Base-by-base conservation (phyloP, 2,329 filamentous ascomycete genomes). In the Lachnellula occidentalis region DNA sequence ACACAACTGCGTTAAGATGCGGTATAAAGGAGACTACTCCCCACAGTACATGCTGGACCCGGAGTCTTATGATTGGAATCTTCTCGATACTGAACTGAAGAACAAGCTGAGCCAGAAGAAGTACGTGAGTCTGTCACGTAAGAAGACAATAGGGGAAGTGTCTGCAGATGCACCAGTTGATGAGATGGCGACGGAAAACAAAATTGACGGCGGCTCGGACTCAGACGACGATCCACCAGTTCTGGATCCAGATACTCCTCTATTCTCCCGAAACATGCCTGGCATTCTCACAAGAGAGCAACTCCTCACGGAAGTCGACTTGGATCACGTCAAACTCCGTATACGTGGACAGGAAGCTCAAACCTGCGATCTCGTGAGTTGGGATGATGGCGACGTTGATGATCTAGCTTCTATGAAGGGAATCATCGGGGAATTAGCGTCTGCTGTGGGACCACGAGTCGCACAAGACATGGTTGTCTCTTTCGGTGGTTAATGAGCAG, bases 1-100 rank as follows among this genome's bases (percentile, higher is more conserved):
- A 56, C 88, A 92, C 68, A 83, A 74, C 52, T 92, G 88, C 64
- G 77, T 80, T 51, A 94, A 94, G 74, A 92, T 94, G 89, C 78
- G 78, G 62, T 94, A 94, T 74, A 94, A 94, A 74, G 86, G 85
- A 55, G 86, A 91, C 66, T 94, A 88, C 68, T 76, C 78, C 11
- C 88, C 88, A 1, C 87, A 90, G 66, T 81, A 85, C 64, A 78
- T 94, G 11, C 76, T 92, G 11, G 86, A 92, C 60, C 86, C 87
- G 0, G 80, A 84, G 58, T 78, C 77, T 0, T 74, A 85, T 58
- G 67, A 71, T 8, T 90, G 87, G 86, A 75, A 85, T 58, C 72
- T 74, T 0, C 67, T 90, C 4, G 58, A 66, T 58, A 70, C 73
- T 52, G 77, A 80, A 50, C 71, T 79, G 1, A 90, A 85, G 61